A percentile compares a stretch with the other conserved stretches of the same genome.
Conservation (phyloP, 2,329 filamentous ascomycete genomes). For the Teratosphaeriaceae sp. region DNA sequence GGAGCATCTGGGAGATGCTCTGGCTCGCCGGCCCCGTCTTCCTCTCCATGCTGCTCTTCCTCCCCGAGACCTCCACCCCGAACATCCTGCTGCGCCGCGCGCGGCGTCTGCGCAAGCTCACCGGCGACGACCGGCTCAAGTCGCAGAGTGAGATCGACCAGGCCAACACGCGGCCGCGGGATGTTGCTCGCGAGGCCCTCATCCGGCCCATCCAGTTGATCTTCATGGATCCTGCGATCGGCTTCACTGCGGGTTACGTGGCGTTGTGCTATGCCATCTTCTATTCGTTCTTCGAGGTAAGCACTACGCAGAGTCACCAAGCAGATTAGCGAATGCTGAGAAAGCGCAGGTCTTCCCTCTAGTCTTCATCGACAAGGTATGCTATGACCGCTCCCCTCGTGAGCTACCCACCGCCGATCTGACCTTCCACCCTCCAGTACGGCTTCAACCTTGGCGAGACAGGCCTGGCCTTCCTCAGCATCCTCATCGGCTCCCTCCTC, state of each 20-base stretch:
- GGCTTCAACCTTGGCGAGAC: constrained; percentile 32
- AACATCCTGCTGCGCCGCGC: constrained; percentile 58
- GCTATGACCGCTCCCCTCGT: no score
- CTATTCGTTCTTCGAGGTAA: constrained; percentile 28
- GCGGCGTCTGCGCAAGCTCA: constrained; percentile 52
- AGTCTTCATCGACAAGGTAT: constrained; percentile 35
- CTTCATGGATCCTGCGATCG: constrained; percentile 14
- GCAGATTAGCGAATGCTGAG: no score
- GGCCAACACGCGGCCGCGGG: constrained; percentile 42
- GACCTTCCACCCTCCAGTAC: no score
- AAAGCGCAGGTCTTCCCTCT: constrained; percentile 31
- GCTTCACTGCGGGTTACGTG: constrained; percentile 27
- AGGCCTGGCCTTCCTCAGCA: constrained; percentile 28
- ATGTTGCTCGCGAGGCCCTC: constrained; percentile 49
- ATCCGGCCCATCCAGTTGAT: constrained; percentile 34
- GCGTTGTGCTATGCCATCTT: constrained; percentile 30
- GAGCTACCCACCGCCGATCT: no score
- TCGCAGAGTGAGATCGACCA: constrained; percentile 60
- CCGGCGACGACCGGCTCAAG: constrained; percentile 50
- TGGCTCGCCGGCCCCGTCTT: constrained; percentile 55
- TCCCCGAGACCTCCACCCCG: constrained; percentile 54
- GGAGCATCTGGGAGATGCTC: constrained; percentile 58
- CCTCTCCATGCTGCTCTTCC: constrained; percentile 51
- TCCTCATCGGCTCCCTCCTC: constrained; percentile 25
- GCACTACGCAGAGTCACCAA: no score